Evolutionary conservation across 2,329 filamentous ascomycete species (phyloP).

Genomic region (Basipetospora sp.): DNA sequence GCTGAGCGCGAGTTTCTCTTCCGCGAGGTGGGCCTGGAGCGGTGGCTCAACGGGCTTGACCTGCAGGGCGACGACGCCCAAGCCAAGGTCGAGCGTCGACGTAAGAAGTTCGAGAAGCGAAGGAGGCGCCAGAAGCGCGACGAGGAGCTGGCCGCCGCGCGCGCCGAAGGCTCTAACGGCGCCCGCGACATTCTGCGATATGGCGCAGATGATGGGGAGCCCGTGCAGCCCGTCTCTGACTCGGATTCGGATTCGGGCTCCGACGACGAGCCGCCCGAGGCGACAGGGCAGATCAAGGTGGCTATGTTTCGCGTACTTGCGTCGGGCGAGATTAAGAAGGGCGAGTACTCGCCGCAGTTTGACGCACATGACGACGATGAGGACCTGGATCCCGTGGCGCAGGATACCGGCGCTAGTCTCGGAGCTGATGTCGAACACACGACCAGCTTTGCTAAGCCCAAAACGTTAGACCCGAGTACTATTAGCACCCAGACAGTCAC

Average conservation of each 20-base stretch:
- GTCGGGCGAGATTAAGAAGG: constrained; percentile 91
- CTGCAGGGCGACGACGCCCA: constrained; percentile 85
- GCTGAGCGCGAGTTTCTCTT: constrained; percentile 96
- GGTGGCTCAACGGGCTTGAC: constrained; percentile 92
- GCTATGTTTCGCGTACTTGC: constrained; percentile 90
- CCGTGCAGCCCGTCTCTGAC: constrained; percentile 53
- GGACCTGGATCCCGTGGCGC: constrained; percentile 26
- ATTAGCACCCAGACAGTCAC: constrained; percentile 99
- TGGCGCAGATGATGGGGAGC: constrained; percentile 58
- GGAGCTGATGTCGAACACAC: constrained; percentile 88
- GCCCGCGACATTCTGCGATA: constrained; percentile 62
- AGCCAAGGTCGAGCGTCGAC: constrained; percentile 76
- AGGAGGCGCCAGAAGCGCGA: constrained; percentile 45
- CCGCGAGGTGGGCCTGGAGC: constrained; percentile 85
- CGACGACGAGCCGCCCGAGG: constrained; percentile 82
- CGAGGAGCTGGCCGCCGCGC: constrained; percentile 10
- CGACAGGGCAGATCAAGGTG: constrained; percentile 94
- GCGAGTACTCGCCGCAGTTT: constrained; percentile 95
- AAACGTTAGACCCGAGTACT: constrained; percentile 86
- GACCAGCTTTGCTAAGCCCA: constrained; percentile 92
- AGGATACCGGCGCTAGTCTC: constrained; percentile 25
- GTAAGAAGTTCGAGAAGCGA: constrained; percentile 60
- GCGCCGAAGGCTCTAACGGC: constrained; percentile 9
- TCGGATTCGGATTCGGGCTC: constrained; percentile 47
- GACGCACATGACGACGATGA: constrained; percentile 93